phyloP scores from a whole-genome alignment of 2,329 filamentous ascomycete species.

The Helminthosporium solani region DNA sequence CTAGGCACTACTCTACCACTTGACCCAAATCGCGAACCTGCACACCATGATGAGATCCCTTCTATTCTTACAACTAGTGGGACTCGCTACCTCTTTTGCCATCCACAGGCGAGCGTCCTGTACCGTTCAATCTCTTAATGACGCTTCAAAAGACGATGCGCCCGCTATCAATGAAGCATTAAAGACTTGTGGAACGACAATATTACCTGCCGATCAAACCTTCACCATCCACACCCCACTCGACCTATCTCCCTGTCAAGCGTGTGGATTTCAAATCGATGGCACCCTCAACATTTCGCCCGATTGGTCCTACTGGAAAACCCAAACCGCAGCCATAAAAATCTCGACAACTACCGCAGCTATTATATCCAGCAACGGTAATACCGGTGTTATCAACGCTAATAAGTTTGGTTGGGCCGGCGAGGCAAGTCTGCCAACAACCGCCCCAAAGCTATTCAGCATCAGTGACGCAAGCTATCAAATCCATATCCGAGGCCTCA shows the following conservation, averaged over 20 bases:
- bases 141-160: constrained; percentile 43
- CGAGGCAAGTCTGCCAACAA: background rate
- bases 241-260: constrained; percentile 44
- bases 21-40: too few species aligned
- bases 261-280: constrained; percentile 52
- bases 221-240: constrained; percentile 49
- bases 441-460: constrained; percentile 12
- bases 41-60: background rate
- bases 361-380: constrained; percentile 45
- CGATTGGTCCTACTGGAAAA: constrained; percentile 47
- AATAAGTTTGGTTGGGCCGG: constrained; percentile 26
- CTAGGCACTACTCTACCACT: too few species aligned
- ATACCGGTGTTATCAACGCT: constrained; percentile 48
- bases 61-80: background rate
- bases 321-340: constrained; percentile 35
- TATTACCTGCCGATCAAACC: constrained; percentile 45
- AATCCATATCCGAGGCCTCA: constrained; percentile 10
- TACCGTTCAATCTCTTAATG: constrained; percentile 34
- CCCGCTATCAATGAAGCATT: constrained; percentile 49
- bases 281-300: constrained; percentile 45
- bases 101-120: constrained; percentile 29
- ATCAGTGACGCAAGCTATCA: constrained; percentile 11
- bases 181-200: constrained; percentile 46
- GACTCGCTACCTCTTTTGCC: background rate
- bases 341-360: constrained; percentile 42